A percentile compares a stretch with the other conserved stretches of the same genome.
Evolutionary conservation across 495 filamentous ascomycete species (phyloP).

Genomic region (Cercophora scortea): DNA sequence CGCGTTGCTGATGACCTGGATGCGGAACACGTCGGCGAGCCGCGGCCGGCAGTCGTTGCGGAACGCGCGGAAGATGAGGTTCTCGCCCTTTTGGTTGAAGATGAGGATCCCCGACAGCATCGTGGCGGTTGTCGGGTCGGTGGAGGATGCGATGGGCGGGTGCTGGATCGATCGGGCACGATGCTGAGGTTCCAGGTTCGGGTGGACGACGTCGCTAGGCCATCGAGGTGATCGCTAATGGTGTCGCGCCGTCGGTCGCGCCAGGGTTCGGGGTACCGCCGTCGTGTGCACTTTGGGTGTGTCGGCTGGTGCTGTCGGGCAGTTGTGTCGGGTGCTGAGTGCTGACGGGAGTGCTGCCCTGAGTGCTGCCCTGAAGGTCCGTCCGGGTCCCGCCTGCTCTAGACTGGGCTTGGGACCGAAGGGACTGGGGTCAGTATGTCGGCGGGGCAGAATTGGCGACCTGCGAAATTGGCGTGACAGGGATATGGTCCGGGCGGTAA

Average conservation of each 20-base stretch:
- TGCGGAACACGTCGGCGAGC: slow-evolving; percentile 97
- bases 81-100: slow-evolving; percentile 99
- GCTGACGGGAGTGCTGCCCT: no score
- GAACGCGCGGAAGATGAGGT: slow-evolving; percentile 97
- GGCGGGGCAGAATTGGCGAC: no score
- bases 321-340: no score
- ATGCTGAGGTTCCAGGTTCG: not conserved
- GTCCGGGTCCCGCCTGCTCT: no score
- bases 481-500: no score
- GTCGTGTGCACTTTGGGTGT: no score
- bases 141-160: not conserved
- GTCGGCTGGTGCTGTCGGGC: no score
- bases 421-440: no score
- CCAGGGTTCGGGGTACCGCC: no score
- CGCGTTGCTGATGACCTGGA: slow-evolving; percentile 98
- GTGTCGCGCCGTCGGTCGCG: not conserved
- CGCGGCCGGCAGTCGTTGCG: slow-evolving; percentile 95
- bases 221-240: not conserved
- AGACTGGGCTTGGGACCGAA: no score
- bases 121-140: slow-evolving; percentile 24
- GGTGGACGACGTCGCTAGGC: not conserved
- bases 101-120: slow-evolving; percentile 97
- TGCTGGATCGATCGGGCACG: not conserved
- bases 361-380: no score
- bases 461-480: no score